A percentile compares a stretch with the other conserved stretches of the same genome.
Conservation (phyloP, 129 eudicot genomes). For the Lactuca sativa region DNA sequence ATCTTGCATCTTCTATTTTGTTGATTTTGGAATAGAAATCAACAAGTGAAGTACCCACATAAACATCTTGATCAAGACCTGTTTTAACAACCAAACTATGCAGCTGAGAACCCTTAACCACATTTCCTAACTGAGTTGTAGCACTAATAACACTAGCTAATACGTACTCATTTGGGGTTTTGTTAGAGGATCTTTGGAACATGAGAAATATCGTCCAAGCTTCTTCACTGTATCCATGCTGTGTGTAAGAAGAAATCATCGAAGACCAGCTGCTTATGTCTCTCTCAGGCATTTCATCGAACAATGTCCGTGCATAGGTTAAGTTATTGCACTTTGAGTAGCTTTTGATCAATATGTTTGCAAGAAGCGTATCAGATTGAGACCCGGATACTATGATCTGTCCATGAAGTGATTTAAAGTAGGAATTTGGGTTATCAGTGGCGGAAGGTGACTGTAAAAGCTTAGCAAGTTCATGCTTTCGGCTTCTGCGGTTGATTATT, state of each 20-base stretch:
- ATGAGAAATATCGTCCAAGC: conserved; percentile 45
- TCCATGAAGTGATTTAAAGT: conserved; percentile 45
- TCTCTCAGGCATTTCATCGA: conserved; percentile 63
- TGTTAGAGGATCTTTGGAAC: conserved; percentile 39
- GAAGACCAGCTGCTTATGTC: conserved; percentile 58
- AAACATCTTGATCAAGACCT: conserved; percentile 53
- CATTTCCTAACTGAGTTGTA: conserved; percentile 37
- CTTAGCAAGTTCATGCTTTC: conserved; percentile 26
- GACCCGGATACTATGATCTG: conserved; percentile 48
- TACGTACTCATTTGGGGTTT: conserved; percentile 57
- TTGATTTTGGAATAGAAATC: conserved; percentile 57
- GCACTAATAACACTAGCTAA: conserved; percentile 55
- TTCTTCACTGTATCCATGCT: conserved; percentile 46
- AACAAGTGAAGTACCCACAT: conserved; percentile 61
- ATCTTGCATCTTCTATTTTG: conserved; percentile 42
- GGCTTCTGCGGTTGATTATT: conserved; percentile 12
- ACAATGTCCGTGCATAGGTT: conserved; percentile 43
- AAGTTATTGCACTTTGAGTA: conserved; percentile 40
- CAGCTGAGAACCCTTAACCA: conserved; percentile 38
- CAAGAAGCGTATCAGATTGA: conserved; percentile 42
- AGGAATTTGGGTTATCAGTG: conserved; percentile 20
- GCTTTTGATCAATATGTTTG: conserved; percentile 47
- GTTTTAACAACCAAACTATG: conserved; percentile 52
- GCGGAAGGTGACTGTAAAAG: conserved; percentile 22
- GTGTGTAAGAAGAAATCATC: conserved; percentile 50